Base-by-base conservation (phyloP, 192 early-diverging fungal species). In the Coemansia asiatica region DNA sequence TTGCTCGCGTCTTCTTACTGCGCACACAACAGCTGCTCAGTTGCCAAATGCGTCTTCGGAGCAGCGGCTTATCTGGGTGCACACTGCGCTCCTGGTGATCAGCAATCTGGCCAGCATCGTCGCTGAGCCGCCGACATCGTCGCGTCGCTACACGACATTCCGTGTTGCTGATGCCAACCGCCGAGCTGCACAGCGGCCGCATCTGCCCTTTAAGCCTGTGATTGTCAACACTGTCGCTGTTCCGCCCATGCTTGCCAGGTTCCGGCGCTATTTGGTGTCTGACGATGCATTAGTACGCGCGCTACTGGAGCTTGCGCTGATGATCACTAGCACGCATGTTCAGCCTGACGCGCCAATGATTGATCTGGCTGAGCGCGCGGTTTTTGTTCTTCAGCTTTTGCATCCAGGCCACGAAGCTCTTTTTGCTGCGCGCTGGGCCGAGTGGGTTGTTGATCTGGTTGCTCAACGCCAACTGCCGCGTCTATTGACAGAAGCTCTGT, bases 301-400 rank as follows among this genome's bases (percentile, higher is more conserved):
- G 38, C 67, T 81, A 63, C 60, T 81, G n/a, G 73, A 72, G 60
- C 46, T 75, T 3, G 50, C 71, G 56, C 48, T 75, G 58, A 29
- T 66, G 55, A 25, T 56, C 19, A 63, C 26, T 44, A 36, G 44
- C 59, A 44, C 66, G 18, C 44, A 44, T n/a, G 56, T 55, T n/a
- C 53, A 33, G 48, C 28, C 60, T 47, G 73, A 81, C 47, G 67
- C 69, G 66, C 74, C 73, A 23, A 35, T 76, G 56, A 58, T 51
- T 56, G 79, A 81, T 19, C 63, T 81, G 47, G 79, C 79, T 8
- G 79, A 81, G 63, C 68, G 79, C 6, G 79, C 79, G 2, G 64
- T 81, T 51, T 69, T 72, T 44, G 71, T 81, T 23, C 61, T 81
- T 48, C 79, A 81, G 66, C 60, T 71, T 25, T 48, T 81, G 53